Evolutionary conservation across 208 protist species (phyloP), one percentile per base, ranked within the genome.

Genomic region (Wallacemonas collosoma): DNA sequence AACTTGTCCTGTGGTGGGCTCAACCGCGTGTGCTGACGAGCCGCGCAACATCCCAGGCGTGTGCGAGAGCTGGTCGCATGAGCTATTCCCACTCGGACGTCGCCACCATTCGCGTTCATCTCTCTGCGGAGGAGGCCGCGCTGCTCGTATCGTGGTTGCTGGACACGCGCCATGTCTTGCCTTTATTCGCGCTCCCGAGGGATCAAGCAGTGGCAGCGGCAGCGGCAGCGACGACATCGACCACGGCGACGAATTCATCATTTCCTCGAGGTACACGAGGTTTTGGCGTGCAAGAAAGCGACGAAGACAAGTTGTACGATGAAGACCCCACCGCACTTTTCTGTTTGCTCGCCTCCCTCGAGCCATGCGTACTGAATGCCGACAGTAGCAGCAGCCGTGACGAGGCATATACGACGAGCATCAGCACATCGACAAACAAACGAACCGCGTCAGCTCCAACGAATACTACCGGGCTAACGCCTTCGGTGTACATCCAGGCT

Each of bases 311-410:
- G 41, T 38, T 48, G 41, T 65, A 44, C 60, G 1, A 3, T 11
- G 68, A 74, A 1, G 80, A 82, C 45, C 68, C 73, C 40, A 85
- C 80, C 8, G 65, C 80, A 5, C 73, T 85, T 3, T 85, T 82
- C 56, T 81, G 72, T 68, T 50, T 77, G 40, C 56, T 63, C 68
- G 40, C 64, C 69, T 40, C 63, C 14, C 63, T 70, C 14, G 15
- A 41, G 14, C 9, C 41, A 26, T 12, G 12, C 17, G 72, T 64
- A 36, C 36, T 67, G 45, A 65, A 65, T 50, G 26, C 26, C 26
- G 26, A 26, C 26, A 26, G 26, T 26, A 26, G 26, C 26, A 26
- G 26, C 26, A 26, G 26, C 26, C 26, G 26, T 26, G 26, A 26
- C 0, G 26, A 26, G 26, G 26, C 26, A 26, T 0, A 26, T 26